phyloP scores from a whole-genome alignment of 2,329 filamentous ascomycete genomes.

The Fusarium sororula region DNA sequence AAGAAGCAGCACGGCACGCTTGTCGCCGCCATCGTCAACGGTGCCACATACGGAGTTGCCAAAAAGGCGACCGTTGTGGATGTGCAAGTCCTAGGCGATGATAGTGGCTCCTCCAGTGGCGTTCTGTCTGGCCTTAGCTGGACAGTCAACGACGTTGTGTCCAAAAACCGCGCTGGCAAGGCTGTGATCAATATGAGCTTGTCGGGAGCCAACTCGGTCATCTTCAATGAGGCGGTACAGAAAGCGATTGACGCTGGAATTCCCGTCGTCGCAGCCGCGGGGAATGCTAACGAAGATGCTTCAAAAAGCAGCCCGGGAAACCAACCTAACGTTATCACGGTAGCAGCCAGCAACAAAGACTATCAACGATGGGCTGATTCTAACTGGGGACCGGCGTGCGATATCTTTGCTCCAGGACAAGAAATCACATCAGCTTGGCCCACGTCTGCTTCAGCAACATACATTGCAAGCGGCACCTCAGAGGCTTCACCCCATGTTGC shows the following conservation, averaged over 20 bases:
- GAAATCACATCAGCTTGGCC: conserved; percentile 41
- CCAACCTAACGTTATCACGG: conserved; percentile 36
- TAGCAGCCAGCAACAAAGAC: conserved; percentile 42
- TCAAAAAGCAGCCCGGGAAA: conserved; percentile 21
- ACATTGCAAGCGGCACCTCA: conserved; percentile 23
- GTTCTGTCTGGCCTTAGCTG: conserved; percentile 45
- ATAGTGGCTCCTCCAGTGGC: background rate
- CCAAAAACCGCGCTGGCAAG: conserved; percentile 39
- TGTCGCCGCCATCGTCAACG: conserved; percentile 13
- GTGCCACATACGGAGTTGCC: conserved; percentile 17
- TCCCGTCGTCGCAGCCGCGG: conserved; percentile 51
- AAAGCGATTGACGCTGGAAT: conserved; percentile 29
- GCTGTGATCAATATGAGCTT: conserved; percentile 58
- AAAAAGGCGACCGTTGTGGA: conserved; percentile 17
- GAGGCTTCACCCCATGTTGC: conserved; percentile 36
- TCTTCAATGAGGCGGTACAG: conserved; percentile 32
- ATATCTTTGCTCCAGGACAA: conserved; percentile 17
- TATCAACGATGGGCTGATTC: conserved; percentile 52
- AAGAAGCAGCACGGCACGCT: conserved; percentile 15
- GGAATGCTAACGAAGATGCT: conserved; percentile 26
- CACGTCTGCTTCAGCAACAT: background rate
- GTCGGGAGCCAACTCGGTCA: background rate
- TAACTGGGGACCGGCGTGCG: conserved; percentile 51
- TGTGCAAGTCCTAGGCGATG: background rate
- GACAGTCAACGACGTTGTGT: conserved; percentile 45